Percentiles rank a stretch among this genome's conserved stretches.
phyloP scores from a whole-genome alignment of 345 rosid species.

The Corchorus olitorius region DNA sequence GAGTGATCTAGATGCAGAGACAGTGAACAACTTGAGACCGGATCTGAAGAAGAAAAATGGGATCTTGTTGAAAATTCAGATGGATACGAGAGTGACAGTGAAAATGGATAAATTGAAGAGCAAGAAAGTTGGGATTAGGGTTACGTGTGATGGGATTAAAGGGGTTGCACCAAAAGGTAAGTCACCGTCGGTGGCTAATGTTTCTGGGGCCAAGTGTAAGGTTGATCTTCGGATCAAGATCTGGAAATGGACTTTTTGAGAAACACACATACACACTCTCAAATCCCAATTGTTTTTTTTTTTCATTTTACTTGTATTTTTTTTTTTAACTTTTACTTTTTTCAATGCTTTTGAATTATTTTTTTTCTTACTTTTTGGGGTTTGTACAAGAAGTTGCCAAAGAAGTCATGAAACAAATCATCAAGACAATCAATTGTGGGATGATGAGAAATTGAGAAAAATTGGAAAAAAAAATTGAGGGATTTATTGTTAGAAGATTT shows the following conservation, averaged over 20 bases:
- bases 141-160: slow-evolving; percentile 67
- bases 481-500: slow-evolving; percentile 8
- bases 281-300: slow-evolving; percentile 10
- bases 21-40: slow-evolving; percentile 55
- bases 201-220: slow-evolving; percentile 59
- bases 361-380: slow-evolving; percentile 1
- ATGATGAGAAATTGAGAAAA: slow-evolving; percentile 17
- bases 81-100: slow-evolving; percentile 70
- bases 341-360: slow-evolving; percentile 5
- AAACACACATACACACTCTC: not conserved
- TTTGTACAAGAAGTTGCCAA: slow-evolving; percentile 13
- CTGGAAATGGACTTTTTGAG: slow-evolving; percentile 83
- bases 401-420: not conserved
- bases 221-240: slow-evolving; percentile 86
- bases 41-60: slow-evolving; percentile 70
- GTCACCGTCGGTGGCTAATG: slow-evolving; percentile 57
- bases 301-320: not conserved
- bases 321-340: not conserved
- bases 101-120: slow-evolving; percentile 58
- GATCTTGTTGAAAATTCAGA: slow-evolving; percentile 49
- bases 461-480: not conserved
- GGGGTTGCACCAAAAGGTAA: slow-evolving; percentile 74
- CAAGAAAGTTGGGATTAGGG: slow-evolving; percentile 78
- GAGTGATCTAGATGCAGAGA: slow-evolving; percentile 69
- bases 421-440: slow-evolving; percentile 17